phyloP scores from a whole-genome alignment of 2,329 filamentous ascomycete species.

The Diaporthe sp. region DNA sequence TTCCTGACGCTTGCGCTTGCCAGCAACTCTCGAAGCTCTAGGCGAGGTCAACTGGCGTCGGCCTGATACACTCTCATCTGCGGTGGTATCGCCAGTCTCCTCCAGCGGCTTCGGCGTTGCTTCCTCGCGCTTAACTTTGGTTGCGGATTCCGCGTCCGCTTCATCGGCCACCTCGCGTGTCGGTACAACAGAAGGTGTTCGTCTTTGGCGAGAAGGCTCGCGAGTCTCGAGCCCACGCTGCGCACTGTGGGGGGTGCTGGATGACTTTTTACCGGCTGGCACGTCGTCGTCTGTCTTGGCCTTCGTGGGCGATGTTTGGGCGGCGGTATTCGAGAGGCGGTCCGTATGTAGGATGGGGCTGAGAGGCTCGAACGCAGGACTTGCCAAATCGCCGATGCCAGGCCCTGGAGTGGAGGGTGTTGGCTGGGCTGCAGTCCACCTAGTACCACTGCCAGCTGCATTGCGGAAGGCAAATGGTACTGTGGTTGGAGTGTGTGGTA shows the following conservation, averaged over 20 bases:
- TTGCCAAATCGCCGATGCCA: slow-evolving; percentile 58
- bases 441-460: slow-evolving; percentile 62
- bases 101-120: slow-evolving; percentile 68
- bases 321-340: slow-evolving; percentile 51
- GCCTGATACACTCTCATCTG: slow-evolving; percentile 65
- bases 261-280: slow-evolving; percentile 43
- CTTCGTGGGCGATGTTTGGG: slow-evolving; percentile 53
- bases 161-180: slow-evolving; percentile 49
- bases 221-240: slow-evolving; percentile 50
- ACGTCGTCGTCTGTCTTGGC: slow-evolving; percentile 50
- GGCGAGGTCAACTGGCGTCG: slow-evolving; percentile 55
- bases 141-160: slow-evolving; percentile 56
- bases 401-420: slow-evolving; percentile 70
- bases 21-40: slow-evolving; percentile 50
- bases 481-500: slow-evolving; percentile 45
- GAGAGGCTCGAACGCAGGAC: slow-evolving; percentile 71
- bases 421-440: slow-evolving; percentile 68
- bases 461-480: slow-evolving; percentile 37
- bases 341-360: slow-evolving; percentile 65
- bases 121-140: slow-evolving; percentile 72
- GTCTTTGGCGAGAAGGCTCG: slow-evolving; percentile 43
- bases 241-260: slow-evolving; percentile 49
- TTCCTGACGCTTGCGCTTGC: slow-evolving; percentile 72
- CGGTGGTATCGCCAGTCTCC: slow-evolving; percentile 69
- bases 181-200: slow-evolving; percentile 41